Evolutionary conservation across 805 yeast genomes (phyloP), one percentile per base, ranked within the genome.

Genomic region (Sugiyamaella chiloensis): DNA sequence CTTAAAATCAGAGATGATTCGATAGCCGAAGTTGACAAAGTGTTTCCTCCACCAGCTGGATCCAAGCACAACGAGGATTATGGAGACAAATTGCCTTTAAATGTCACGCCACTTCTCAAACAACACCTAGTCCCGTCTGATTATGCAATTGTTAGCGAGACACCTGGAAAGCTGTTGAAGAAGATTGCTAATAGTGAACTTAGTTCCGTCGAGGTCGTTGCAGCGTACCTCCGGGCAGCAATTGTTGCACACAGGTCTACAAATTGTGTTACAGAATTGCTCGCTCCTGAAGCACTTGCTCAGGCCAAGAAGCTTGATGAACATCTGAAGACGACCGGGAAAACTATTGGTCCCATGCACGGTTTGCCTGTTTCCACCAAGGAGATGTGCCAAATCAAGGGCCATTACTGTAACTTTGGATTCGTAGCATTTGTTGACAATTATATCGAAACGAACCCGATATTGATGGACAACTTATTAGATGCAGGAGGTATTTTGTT

Each of bases 351-450:
- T 40, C 81, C 83, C 0, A 66, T 81, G 47, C 85, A 83, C 39
- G 86, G 87, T 2, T 62, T 81, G 54, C 85, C 86, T 4, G 66
- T 81, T 41, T 78, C 85, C 1, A 62, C 81, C 46, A 81, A 81
- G 60, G 87, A 81, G 54, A 80, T 81, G 40, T 72, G 69, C 56
- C 64, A 67, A 42, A 71, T 72, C 49, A 68, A 63, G 40, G 83
- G 81, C 35, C 74, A 68, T 47, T 74, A 76, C 56, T 74, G 82
- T 0, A 75, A 76, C 48, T 74, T 73, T 19, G 79, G 80, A 4
- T 75, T 72, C 55, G 74, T 42, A 30, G 46, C 46, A 26, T 42
- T 42, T 42, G 34, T 29, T 7, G 46, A 42, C 34, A 42, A 42
- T 23, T 42, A 21, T 20, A 31, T 42, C 29, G 46, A 42, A 8